Base-by-base conservation (phyloP, 1,139 yeast species). In the Schizosaccharomyces versatilis region DNA sequence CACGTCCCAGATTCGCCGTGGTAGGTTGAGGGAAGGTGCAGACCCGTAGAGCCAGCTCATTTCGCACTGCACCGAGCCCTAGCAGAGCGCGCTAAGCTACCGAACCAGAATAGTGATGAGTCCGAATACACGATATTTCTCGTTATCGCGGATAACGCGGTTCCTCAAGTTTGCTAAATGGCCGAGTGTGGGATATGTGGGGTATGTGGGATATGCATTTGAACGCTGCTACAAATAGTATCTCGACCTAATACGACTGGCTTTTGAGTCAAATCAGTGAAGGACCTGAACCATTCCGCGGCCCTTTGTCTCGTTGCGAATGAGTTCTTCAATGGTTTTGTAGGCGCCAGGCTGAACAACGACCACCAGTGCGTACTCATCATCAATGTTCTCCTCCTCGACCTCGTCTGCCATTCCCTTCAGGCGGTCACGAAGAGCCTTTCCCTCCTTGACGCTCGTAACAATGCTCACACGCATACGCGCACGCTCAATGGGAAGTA, bases 401-500 rank as follows among this genome's bases (percentile, higher is more conserved):
- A 80, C 68, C 39, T 70, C 72, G 53, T 74, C 81, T 19, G 79
- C 63, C 58, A 76, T 65, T 3, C 75, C 75, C 59, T 70, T 72
- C 47, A 81, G 66, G 54, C 71, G 73, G n/a, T 73, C 79, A 10
- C 69, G 70, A 57, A 74, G 69, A 42, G 69, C 71, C 63, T 77
- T 75, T 1, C 77, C 78, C 55, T 77, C 75, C 55, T 72, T 71
- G 2, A 68, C 64, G 15, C 62, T 65, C 32, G 72, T 68, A 0
- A 73, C 67, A 12, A 84, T 71, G 61, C 80, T 78, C 38, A 90
- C 75, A 68, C 85, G 80, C 98, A 90, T 90, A 63, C 83, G 82
- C 0, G 98, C 97, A 61, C 98, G 75, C 0, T 86, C 94, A 59
- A 90, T 88, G 9, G 98, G 97, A 47, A 90, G 81, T 51, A 86